A percentile compares a stretch with the other conserved stretches of the same genome.
These are phyloP conservation scores for Juglanconis juglandina DNA, from an alignment of 2,329 filamentous ascomycete species.

Conservation along the genomic window DNA sequence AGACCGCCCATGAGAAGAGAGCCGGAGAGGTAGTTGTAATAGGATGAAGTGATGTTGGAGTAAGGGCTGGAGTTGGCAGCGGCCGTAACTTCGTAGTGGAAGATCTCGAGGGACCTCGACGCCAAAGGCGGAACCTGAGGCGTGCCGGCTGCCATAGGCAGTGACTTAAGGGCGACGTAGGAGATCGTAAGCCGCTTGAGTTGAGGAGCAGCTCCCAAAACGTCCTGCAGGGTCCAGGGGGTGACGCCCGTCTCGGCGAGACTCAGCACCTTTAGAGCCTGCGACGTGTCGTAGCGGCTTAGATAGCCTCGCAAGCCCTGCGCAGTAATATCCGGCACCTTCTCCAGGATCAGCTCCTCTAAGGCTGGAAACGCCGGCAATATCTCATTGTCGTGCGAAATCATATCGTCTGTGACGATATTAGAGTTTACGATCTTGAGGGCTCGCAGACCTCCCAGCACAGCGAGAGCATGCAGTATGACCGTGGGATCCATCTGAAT, in stretches of 20 bases:
- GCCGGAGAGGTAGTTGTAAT: slow-evolving; percentile 83
- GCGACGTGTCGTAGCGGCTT: slow-evolving; percentile 54
- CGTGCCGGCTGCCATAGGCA: slow-evolving; percentile 44
- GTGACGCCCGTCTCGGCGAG: slow-evolving; percentile 70
- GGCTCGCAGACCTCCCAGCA: slow-evolving; percentile 65
- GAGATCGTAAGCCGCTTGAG: slow-evolving; percentile 57
- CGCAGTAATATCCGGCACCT: slow-evolving; percentile 68
- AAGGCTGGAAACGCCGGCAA: slow-evolving; percentile 73
- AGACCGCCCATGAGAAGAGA: slow-evolving; percentile 75
- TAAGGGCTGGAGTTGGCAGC: slow-evolving; percentile 56
- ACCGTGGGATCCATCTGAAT: slow-evolving; percentile 68
- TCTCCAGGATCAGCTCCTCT: slow-evolving; percentile 68
- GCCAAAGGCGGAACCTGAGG: slow-evolving; percentile 56
- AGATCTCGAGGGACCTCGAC: slow-evolving; percentile 64
- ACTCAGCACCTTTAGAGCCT: slow-evolving; percentile 63
- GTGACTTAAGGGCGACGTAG: slow-evolving; percentile 46
- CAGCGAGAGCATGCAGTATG: slow-evolving; percentile 67
- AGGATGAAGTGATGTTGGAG: slow-evolving; percentile 53
- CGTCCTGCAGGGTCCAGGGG: slow-evolving; percentile 55
- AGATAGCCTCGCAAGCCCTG: slow-evolving; percentile 69
- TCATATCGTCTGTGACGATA: slow-evolving; percentile 73
- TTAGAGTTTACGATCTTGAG: slow-evolving; percentile 69
- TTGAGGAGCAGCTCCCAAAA: slow-evolving; percentile 55
- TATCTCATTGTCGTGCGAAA: slow-evolving; percentile 57
- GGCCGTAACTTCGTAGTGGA: slow-evolving; percentile 81